Evolutionary conservation across 2,329 filamentous ascomycete genomes (phyloP).

Genomic region (Ceratocystis papillata): DNA sequence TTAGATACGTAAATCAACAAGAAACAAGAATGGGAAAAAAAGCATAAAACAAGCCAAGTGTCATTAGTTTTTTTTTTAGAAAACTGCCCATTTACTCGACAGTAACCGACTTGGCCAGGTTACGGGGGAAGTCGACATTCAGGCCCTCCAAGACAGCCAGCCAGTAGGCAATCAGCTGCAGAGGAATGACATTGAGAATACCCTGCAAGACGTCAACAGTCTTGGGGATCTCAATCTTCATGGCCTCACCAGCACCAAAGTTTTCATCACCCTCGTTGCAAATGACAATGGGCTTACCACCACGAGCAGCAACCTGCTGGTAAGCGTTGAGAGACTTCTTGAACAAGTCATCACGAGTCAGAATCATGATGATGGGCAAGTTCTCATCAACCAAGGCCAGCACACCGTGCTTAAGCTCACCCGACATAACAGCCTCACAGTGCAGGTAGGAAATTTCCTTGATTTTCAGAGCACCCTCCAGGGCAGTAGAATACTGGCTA

Average conservation of each 20-base stretch:
- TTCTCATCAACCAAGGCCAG: conserved; percentile 95
- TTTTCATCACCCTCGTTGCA: conserved; percentile 86
- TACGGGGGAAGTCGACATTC: conserved; percentile 97
- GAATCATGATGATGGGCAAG: conserved; percentile 98
- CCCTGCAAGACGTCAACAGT: conserved; percentile 94
- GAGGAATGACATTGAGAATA: conserved; percentile 90
- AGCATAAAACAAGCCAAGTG: conserved; percentile 25
- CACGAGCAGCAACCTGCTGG: conserved; percentile 95
- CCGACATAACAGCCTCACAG: conserved; percentile 99
- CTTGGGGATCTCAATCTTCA: conserved; percentile 95
- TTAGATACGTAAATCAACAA: conserved; percentile 24
- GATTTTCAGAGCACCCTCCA: conserved; percentile 97
- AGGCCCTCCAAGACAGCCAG: conserved; percentile 89
- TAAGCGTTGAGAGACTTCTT: conserved; percentile 99
- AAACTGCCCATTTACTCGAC: conserved; percentile 60
- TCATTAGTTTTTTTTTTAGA: conserved; percentile 21
- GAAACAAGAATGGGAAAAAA: conserved; percentile 20
- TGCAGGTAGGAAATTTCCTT: conserved; percentile 99
- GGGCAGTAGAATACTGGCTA: conserved; percentile 89
- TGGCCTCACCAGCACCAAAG: conserved; percentile 76
- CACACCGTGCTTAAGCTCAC: conserved; percentile 98
- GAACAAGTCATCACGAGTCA: conserved; percentile 92
- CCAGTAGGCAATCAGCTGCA: conserved; percentile 99
- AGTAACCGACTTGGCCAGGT: conserved; percentile 97
- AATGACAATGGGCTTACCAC: conserved; percentile 94